Base-by-base conservation (phyloP, 345 rosid genomes). In the Syzygium grande region DNA sequence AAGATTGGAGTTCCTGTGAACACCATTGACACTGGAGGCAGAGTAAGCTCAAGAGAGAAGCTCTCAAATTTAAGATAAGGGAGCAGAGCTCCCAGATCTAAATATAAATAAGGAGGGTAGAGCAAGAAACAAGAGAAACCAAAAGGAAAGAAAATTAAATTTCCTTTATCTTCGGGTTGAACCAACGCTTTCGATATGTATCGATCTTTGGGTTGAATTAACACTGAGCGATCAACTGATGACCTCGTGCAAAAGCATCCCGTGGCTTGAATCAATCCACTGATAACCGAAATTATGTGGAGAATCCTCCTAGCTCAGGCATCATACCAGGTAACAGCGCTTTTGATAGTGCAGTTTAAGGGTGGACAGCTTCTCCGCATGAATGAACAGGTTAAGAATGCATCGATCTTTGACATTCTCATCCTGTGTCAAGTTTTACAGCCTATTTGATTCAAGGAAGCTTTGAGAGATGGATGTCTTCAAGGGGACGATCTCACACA, bases 241-340 rank as follows among this genome's bases (percentile, higher is more conserved):
- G 94, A 93, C 84, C 93, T 96, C 5, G 91, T 94, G 97, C 89
- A 91, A 55, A 95, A 91, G 87, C 92, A 61, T 9, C 96, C 99
- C 0, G 91, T 94, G 5, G 98, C 95, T 3, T 85, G 94, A 49
- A 88, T 93, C 0, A 94, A 90, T 17, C 98, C 97, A 6, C 92
- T 96, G 41, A 94, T 95, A 87, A 93, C 95, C 15, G 95, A 95
- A 85, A 30, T 94, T 84, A 95, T 95, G 96, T 93, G 98, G 99
- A 94, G 96, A 91, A 95, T 94, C 88, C 89, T 96, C 2, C 23
- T 92, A 4, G 93, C 95, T 68, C 99, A 95, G 84, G 92, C 98
- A 8, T 80, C 94, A 22, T 95, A 94, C 55, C 96, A 96, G 73
- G 91, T 95, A 46, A 51, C 90, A 13, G 88, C 95, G 61, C 94